Evolutionary conservation across 352 stramenopile genomes (phyloP), one percentile per base, ranked within the genome.

Genomic region (Globisporangium viniferum): DNA sequence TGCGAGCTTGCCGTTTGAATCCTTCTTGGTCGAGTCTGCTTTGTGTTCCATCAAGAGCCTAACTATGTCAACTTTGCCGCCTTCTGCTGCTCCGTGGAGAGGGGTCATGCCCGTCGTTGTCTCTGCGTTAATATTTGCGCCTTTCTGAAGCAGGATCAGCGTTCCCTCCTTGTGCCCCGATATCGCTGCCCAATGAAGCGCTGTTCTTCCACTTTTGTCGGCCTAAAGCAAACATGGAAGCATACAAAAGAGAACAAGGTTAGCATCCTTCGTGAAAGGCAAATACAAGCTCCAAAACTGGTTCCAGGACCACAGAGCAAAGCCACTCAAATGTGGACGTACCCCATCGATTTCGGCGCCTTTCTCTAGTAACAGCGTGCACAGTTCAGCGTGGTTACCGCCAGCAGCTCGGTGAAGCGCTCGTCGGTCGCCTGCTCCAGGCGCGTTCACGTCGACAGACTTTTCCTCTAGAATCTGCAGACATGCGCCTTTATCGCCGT

Each of bases 131-230:
- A 98, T 91, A 62, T 93, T 81, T 31, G 88, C 88, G 12, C 89
- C 86, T 68, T 94, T 96, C 59, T 94, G 85, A 18, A 97, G 64
- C 56, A 96, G 67, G 56, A 96, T 74, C 20, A 95, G 61, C 22
- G 89, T 96, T 27, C 84, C 88, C 67, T 98, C 90, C 79, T 96
- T 97, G 73, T 98, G 92, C 5, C 93, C 93, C 59, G 90, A 97
- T 62, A 98, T 98, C 20, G 83, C 89, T 24, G 93, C 91, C 93
- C 93, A 98, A 75, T 98, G 93, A 7, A 98, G 75, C 56, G 92
- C 87, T 56, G 93, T 98, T 69, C 93, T 77, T 51, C 93, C 93
- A 70, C 90, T 97, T 80, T 98, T 98, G 62, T 98, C 93, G 27
- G 88, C 83, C 88, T 98, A 73, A 39, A 60, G 14, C 2, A 60